These are phyloP conservation scores for Sideroxylon spinosum DNA, from an alignment of 179 eudicot genomes.

Conservation along the genomic window DNA sequence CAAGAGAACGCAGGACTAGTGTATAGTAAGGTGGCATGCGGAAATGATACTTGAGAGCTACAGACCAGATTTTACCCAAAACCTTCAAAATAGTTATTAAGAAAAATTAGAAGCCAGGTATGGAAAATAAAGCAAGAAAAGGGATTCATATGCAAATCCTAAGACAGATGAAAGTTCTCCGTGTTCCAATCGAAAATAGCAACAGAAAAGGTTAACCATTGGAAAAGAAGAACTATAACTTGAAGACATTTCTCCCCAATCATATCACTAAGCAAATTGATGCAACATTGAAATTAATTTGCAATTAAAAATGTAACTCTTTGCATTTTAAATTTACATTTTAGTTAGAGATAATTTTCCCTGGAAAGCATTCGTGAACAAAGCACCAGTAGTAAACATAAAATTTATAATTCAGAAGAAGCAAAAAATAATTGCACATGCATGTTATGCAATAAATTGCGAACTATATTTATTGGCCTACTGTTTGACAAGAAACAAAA, in stretches of 20 bases:
- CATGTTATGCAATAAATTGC: background rate
- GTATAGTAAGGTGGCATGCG: conserved; percentile 94
- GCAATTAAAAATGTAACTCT: background rate
- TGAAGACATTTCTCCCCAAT: conserved; percentile 1
- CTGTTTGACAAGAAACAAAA: background rate
- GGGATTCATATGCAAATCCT: background rate
- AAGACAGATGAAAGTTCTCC: background rate
- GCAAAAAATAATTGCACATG: background rate
- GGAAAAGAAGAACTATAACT: background rate
- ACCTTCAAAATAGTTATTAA: conserved; percentile 45
- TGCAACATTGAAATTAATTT: background rate
- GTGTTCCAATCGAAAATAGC: background rate
- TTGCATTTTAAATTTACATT: background rate
- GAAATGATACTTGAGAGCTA: conserved; percentile 82
- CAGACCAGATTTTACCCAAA: conserved; percentile 78
- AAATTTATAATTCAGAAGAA: background rate
- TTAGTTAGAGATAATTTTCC: background rate
- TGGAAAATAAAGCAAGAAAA: background rate
- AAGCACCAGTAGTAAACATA: background rate
- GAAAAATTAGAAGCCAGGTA: conserved; percentile 11
- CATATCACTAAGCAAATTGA: background rate
- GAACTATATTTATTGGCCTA: background rate
- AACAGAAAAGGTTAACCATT: background rate
- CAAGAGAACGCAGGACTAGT: conserved; percentile 82
- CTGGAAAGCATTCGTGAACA: background rate